phyloP scores from a whole-genome alignment of 1,139 yeast genomes.

The Yamadazyma oceani region DNA sequence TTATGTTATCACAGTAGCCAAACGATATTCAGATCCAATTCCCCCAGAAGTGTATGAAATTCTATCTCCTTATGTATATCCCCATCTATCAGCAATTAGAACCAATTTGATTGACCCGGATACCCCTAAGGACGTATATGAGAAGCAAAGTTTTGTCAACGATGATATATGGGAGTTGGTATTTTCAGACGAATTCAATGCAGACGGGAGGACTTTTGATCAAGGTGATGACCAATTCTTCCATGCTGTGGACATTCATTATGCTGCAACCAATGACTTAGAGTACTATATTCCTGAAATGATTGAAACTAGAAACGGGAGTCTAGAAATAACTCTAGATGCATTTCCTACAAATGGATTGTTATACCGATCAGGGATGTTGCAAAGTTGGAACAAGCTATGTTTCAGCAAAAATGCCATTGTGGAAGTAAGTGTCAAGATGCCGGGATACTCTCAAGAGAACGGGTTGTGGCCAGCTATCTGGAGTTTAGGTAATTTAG shows the following conservation, averaged over 20 bases:
- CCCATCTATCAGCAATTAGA: conserved; percentile 24
- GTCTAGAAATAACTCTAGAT: conserved; percentile 23
- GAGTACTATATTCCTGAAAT: conserved; percentile 35
- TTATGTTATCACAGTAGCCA: conserved; percentile 13
- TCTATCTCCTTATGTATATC: conserved; percentile 20
- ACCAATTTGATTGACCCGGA: conserved; percentile 28
- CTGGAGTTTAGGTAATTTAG: conserved; percentile 34
- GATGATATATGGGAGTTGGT: conserved; percentile 25
- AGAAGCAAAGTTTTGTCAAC: conserved; percentile 12
- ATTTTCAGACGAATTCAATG: conserved; percentile 32
- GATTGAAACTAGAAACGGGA: conserved; percentile 26
- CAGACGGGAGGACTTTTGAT: conserved; percentile 31
- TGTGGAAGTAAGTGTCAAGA: conserved; percentile 24
- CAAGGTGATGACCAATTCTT: conserved; percentile 34
- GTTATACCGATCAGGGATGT: conserved; percentile 29
- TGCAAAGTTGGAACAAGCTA: conserved; percentile 33
- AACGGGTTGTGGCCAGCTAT: conserved; percentile 35
- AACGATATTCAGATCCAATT: conserved; percentile 6
- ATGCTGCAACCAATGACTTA: conserved; percentile 30
- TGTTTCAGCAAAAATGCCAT: conserved; percentile 29
- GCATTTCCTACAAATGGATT: conserved; percentile 26
- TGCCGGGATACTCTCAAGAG: conserved; percentile 26
- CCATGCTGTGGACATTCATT: conserved; percentile 30
- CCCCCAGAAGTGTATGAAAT: conserved; percentile 19
- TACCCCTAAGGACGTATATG: conserved; percentile 21